Conservation (phyloP, 257 asterid species). For the Penstemon davidsonii region DNA sequence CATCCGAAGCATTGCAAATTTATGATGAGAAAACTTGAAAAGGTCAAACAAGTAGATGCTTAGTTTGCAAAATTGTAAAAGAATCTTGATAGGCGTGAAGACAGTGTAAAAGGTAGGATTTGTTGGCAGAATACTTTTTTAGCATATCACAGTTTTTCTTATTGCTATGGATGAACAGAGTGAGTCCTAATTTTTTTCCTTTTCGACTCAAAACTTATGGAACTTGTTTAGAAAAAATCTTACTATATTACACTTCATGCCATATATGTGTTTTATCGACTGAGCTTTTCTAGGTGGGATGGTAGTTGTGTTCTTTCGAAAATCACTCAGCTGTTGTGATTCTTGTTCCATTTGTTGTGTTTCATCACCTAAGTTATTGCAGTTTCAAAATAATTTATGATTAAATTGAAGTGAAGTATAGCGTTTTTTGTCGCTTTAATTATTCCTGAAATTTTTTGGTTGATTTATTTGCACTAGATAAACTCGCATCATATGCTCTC, state of each 20-base stretch:
- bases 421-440: too few species aligned
- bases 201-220: not conserved
- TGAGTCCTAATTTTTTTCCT: not conserved
- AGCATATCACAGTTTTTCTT: not conserved
- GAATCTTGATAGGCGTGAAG: not conserved
- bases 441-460: too few species aligned
- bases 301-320: too few species aligned
- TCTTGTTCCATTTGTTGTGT: not conserved
- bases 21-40: not conserved
- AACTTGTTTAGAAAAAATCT: not conserved
- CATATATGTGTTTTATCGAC: not conserved
- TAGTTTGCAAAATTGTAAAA: constrained; percentile 18
- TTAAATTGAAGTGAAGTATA: too few species aligned
- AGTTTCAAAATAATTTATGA: too few species aligned
- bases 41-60: not conserved
- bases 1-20: not conserved
- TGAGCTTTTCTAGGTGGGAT: too few species aligned
- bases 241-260: not conserved
- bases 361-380: not conserved
- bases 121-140: not conserved
- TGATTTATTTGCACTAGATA: too few species aligned
- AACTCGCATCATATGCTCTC: too few species aligned
- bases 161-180: not conserved
- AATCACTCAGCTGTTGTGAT: too few species aligned
- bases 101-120: not conserved